phyloP scores from a whole-genome alignment of 805 yeast species.

The Lipomyces kockii region DNA sequence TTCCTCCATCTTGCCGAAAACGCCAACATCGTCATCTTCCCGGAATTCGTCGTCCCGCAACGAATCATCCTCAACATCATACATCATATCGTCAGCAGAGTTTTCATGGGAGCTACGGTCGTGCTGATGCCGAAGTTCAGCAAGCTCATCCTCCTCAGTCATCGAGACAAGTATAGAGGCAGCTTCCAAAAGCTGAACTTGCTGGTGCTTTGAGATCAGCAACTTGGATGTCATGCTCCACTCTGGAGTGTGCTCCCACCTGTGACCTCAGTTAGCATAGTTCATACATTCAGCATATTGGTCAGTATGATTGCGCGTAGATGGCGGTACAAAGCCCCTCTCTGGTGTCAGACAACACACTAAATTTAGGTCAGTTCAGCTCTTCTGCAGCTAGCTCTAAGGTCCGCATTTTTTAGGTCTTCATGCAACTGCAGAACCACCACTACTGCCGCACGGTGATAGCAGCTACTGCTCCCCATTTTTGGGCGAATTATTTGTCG shows the following conservation, averaged over 20 bases:
- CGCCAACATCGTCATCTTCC: conserved; percentile 41
- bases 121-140: conserved; percentile 13
- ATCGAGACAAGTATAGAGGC: conserved; percentile 74
- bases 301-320: not conserved
- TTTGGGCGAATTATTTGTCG: not conserved
- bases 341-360: not conserved
- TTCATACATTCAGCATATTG: not conserved
- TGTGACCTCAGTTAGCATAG: conserved; percentile 20
- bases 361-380: not conserved
- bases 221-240: conserved; percentile 87
- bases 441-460: not conserved
- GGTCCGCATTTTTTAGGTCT: no score
- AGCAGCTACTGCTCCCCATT: no score
- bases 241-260: conserved; percentile 95
- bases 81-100: conserved; percentile 24
- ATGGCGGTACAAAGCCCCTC: not conserved
- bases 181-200: conserved; percentile 72
- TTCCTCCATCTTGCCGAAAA: conserved; percentile 49
- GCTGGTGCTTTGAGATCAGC: conserved; percentile 83
- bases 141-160: conserved; percentile 52
- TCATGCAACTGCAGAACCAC: no score
- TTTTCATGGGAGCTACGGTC: conserved; percentile 9
- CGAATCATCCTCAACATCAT: conserved; percentile 45
- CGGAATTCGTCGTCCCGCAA: conserved; percentile 32
- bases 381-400: no score